Conservation (phyloP, 805 yeast genomes). For the Candida awuae region DNA sequence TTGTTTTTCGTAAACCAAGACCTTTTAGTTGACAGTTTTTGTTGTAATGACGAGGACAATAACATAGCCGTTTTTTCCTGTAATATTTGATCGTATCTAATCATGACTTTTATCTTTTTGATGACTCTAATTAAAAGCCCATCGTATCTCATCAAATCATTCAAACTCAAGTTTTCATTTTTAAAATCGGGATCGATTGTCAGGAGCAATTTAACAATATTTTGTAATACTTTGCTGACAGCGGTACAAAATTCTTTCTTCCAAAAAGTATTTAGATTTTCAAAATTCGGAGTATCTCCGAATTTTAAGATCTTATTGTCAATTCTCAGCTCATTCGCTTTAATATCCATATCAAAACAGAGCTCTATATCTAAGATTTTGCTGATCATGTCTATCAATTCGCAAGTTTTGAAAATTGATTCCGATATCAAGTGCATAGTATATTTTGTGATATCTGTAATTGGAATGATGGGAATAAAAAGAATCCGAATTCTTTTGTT, state of each 20-base stretch:
- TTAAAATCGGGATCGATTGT: conserved; percentile 2
- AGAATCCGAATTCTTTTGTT: neutral
- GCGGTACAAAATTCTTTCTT: neutral
- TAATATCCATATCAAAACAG: neutral
- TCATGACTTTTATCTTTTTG: neutral
- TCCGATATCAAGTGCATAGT: neutral
- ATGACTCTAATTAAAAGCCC: neutral
- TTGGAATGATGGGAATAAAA: neutral
- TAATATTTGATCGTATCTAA: neutral
- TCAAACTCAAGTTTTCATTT: conserved; percentile 8
- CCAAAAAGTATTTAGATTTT: neutral
- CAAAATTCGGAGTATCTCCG: neutral
- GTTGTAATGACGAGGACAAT: too few species aligned
- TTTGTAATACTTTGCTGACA: conserved; percentile 17
- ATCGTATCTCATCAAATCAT: conserved; percentile 13
- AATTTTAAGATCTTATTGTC: neutral
- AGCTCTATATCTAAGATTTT: neutral
- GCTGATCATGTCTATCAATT: neutral
- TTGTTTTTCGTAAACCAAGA: neutral
- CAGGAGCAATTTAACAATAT: conserved; percentile 13
- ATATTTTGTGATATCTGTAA: neutral
- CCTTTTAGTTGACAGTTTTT: too few species aligned
- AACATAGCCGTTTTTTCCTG: conserved; percentile 11
- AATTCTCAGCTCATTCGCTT: neutral
- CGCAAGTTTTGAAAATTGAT: neutral